Conservation (phyloP, 352 stramenopile species). For the Pythium myriotylum region DNA sequence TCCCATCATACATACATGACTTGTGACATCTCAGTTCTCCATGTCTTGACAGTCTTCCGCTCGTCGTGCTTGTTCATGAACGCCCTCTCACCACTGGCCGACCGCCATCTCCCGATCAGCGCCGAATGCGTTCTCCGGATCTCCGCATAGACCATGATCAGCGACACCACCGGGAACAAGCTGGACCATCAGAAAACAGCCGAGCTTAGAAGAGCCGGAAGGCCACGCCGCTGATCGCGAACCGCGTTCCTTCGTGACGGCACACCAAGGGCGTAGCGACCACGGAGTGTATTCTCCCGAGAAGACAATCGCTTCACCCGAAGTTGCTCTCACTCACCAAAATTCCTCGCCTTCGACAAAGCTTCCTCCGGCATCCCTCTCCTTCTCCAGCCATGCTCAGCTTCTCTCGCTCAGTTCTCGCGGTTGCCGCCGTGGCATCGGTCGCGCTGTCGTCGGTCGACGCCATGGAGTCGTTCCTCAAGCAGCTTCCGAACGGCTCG, state of each 20-base stretch:
- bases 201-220: not conserved
- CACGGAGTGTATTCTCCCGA: too few relatives aligned
- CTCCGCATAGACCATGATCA: not conserved
- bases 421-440: slow-evolving; percentile 42
- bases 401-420: slow-evolving; percentile 1
- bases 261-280: too few relatives aligned
- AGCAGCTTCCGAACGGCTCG: slow-evolving; percentile 9
- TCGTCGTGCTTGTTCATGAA: too few relatives aligned
- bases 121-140: not conserved
- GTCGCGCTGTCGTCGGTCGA: slow-evolving; percentile 76
- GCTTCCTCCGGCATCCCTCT: not conserved
- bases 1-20: slow-evolving; percentile 4
- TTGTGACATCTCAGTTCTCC: slow-evolving; percentile 1
- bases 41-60: not conserved
- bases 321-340: not conserved
- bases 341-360: not conserved
- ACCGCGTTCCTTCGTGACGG: too few relatives aligned
- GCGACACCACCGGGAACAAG: not conserved
- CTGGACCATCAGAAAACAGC: slow-evolving; percentile 2
- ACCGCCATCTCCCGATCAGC: not conserved
- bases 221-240: too few relatives aligned
- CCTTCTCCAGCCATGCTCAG: not conserved
- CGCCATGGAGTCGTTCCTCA: slow-evolving; percentile 28
- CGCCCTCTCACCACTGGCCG: not conserved
- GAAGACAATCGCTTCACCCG: not conserved